A percentile compares a stretch with the other conserved stretches of the same genome.
Conservation (phyloP, 2,329 filamentous ascomycete species). For the Corniculantispora saksenae region DNA sequence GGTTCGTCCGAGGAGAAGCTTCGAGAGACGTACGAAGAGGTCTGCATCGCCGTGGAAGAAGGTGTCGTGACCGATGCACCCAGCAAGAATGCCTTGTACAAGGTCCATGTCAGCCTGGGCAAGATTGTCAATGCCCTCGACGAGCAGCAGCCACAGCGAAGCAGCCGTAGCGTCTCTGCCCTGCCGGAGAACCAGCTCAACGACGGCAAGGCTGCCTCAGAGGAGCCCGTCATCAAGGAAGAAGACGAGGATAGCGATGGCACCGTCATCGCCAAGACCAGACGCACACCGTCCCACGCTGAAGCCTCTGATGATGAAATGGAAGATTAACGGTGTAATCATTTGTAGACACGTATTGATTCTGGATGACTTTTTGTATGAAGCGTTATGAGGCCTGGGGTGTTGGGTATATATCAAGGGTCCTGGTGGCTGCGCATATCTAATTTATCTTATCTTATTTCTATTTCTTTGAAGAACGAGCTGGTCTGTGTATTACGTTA, state of each 20-base stretch:
- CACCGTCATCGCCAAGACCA: constrained; percentile 34
- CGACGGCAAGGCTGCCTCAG: constrained; percentile 42
- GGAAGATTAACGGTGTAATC: constrained; percentile 21
- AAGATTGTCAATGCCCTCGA: constrained; percentile 66
- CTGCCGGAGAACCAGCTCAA: constrained; percentile 30
- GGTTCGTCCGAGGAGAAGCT: constrained; percentile 61
- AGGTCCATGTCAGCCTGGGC: constrained; percentile 66
- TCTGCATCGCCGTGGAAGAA: constrained; percentile 64
- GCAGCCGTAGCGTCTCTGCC: constrained; percentile 48
- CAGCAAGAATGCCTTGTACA: constrained; percentile 65
- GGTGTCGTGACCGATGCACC: constrained; percentile 61
- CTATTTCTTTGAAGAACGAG: background rate
- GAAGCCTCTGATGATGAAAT: constrained; percentile 34
- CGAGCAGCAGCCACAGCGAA: constrained; percentile 43
- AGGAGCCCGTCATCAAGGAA: constrained; percentile 50
- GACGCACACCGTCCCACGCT: constrained; percentile 21
- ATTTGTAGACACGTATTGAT: background rate
- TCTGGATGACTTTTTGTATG: background rate
- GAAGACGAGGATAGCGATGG: constrained; percentile 45
- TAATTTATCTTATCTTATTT: background rate
- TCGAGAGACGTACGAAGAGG: constrained; percentile 57
- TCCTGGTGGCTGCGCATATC: constrained; percentile 9
- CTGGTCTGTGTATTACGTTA: background rate
- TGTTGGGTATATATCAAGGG: constrained; percentile 13
- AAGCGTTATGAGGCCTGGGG: constrained; percentile 8